phyloP scores from a whole-genome alignment of 768 basidiomycete species.

The Mycena vitilis region DNA sequence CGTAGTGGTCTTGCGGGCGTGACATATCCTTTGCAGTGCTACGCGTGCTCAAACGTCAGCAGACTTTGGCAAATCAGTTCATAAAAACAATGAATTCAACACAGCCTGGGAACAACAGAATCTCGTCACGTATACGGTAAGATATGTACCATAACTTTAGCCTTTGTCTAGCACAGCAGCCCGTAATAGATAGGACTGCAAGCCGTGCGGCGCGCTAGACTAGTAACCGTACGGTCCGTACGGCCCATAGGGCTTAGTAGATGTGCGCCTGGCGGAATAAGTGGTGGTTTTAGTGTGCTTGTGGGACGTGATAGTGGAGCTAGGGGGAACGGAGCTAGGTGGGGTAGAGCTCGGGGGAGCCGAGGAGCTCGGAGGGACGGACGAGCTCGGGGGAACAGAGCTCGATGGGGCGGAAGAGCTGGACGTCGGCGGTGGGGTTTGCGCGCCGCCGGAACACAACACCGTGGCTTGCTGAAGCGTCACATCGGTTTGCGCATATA shows the following conservation, averaged over 20 bases:
- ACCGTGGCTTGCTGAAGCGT: slow-evolving; percentile 10
- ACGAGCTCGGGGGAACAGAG: background rate
- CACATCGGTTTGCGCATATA: slow-evolving; percentile 14
- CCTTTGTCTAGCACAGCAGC: too few species aligned
- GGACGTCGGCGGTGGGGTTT: slow-evolving; percentile 2
- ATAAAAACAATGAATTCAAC: too few species aligned
- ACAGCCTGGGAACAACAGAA: too few species aligned
- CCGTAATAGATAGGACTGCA: too few species aligned
- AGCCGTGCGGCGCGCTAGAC: background rate
- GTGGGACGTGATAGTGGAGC: slow-evolving; percentile 6
- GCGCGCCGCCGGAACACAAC: background rate
- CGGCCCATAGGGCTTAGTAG: background rate
- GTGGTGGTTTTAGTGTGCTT: background rate
- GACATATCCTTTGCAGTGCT: too few species aligned
- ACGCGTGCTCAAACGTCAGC: too few species aligned
- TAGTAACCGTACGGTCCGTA: background rate
- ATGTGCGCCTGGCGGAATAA: background rate
- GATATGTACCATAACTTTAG: too few species aligned
- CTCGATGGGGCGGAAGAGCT: background rate
- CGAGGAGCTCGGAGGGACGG: background rate
- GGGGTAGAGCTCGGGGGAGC: background rate
- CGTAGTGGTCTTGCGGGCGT: too few species aligned
- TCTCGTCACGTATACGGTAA: too few species aligned
- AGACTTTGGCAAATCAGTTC: too few species aligned
- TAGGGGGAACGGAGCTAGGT: background rate